phyloP scores from a whole-genome alignment of 352 stramenopile genomes.

The Bremia lactucae region DNA sequence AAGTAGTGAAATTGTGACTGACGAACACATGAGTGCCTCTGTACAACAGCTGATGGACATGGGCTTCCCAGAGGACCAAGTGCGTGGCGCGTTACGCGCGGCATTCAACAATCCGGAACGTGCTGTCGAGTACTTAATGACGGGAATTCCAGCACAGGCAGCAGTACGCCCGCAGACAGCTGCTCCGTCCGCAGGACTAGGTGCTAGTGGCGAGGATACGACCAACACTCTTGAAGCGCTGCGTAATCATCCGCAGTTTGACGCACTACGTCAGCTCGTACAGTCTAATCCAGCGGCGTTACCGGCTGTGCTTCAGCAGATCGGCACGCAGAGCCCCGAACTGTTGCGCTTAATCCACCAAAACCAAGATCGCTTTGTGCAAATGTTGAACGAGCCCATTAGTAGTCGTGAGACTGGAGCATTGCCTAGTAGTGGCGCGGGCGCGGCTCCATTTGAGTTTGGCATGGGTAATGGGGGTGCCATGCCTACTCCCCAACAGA shows the following conservation, averaged over 20 bases:
- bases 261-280: slow-evolving; percentile 69
- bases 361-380: slow-evolving; percentile 82
- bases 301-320: slow-evolving; percentile 75
- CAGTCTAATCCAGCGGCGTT: slow-evolving; percentile 77
- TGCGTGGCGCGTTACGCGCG: slow-evolving; percentile 57
- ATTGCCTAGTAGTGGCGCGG: slow-evolving; percentile 18
- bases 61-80: slow-evolving; percentile 83
- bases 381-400: slow-evolving; percentile 84
- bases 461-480: slow-evolving; percentile 29
- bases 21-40: slow-evolving; percentile 38
- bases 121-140: slow-evolving; percentile 85
- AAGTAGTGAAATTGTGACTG: slow-evolving; percentile 8
- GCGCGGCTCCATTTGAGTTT: slow-evolving; percentile 40
- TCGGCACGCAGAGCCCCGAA: slow-evolving; percentile 74
- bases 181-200: slow-evolving; percentile 9
- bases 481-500: slow-evolving; percentile 75
- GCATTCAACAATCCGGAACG: slow-evolving; percentile 84
- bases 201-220: slow-evolving; percentile 8
- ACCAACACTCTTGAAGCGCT: slow-evolving; percentile 60
- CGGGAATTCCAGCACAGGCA: slow-evolving; percentile 60
- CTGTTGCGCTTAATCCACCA: slow-evolving; percentile 75
- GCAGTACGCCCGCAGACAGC: slow-evolving; percentile 19
- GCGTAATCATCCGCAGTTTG: slow-evolving; percentile 78
- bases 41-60: slow-evolving; percentile 79
- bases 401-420: slow-evolving; percentile 30